phyloP scores from a whole-genome alignment of 2,329 filamentous ascomycete genomes.

The Tolypocladium pustulatum region DNA sequence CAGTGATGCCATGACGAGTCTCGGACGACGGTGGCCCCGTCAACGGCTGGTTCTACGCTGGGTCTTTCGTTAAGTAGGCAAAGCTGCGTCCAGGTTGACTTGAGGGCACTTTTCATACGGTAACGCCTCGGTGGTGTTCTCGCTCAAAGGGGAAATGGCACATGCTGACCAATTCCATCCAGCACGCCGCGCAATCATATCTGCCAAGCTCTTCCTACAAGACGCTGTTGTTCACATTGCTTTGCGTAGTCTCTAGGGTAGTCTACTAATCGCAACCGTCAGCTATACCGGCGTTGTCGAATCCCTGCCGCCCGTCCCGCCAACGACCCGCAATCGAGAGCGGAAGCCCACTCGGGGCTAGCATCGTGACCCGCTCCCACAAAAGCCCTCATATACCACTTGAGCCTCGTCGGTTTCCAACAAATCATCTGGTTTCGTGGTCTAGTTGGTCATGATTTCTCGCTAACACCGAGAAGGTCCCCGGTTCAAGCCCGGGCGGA shows the following conservation, averaged over 20 bases:
- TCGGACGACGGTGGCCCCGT: too few relatives aligned
- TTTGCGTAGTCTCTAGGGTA: not conserved
- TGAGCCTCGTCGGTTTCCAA: not conserved
- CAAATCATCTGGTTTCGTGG: slow-evolving; percentile 19
- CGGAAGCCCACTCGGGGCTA: not conserved
- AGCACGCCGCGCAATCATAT: not conserved
- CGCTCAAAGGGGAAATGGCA: too few relatives aligned
- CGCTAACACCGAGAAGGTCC: slow-evolving; percentile 28
- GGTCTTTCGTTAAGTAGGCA: too few relatives aligned
- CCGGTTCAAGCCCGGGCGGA: slow-evolving; percentile 27
- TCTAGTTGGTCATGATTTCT: slow-evolving; percentile 28
- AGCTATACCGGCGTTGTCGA: not conserved
- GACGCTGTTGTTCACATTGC: not conserved
- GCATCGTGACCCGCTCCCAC: not conserved
- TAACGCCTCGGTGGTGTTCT: too few relatives aligned
- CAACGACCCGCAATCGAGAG: not conserved
- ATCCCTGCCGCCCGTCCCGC: not conserved
- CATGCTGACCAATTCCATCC: not conserved
- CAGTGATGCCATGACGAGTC: too few relatives aligned
- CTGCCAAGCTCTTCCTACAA: not conserved
- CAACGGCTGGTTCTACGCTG: too few relatives aligned
- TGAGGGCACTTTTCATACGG: too few relatives aligned
- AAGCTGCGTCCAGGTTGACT: too few relatives aligned
- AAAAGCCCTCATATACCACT: not conserved
- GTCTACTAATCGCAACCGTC: not conserved